Percentiles rank a stretch among this genome's conserved stretches.
Evolutionary conservation across 208 protist species (phyloP).

Genomic region (Trypanosoma boissoni): DNA sequence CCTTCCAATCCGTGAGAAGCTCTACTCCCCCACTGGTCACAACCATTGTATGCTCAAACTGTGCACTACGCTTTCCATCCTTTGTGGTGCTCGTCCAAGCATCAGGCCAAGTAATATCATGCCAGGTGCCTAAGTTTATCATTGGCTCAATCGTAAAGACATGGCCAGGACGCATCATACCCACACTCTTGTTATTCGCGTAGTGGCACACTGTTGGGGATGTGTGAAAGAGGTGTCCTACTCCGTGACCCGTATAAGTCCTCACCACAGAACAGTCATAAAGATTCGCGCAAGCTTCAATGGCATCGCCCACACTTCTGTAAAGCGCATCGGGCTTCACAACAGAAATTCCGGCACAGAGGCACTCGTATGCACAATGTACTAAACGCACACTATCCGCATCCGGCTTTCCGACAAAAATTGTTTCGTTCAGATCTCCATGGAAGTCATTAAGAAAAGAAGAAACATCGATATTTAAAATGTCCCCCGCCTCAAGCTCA

Average conservation of each 20-base stretch:
- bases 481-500: conserved; percentile 95
- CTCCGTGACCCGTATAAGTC: conserved; percentile 94
- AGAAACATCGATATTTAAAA: conserved; percentile 98
- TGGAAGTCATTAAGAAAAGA: conserved; percentile 93
- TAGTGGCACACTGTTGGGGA: conserved; percentile 92
- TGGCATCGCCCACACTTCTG: conserved; percentile 76
- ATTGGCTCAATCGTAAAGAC: conserved; percentile 99
- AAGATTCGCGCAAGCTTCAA: conserved; percentile 73
- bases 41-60: conserved; percentile 99
- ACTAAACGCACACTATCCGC: conserved; percentile 75
- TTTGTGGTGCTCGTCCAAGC: conserved; percentile 95
- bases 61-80: conserved; percentile 95
- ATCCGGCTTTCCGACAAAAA: conserved; percentile 87
- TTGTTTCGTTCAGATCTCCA: conserved; percentile 93
- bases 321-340: conserved; percentile 88
- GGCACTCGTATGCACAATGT: conserved; percentile 78
- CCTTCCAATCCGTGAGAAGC: conserved; percentile 84
- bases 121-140: conserved; percentile 94
- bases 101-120: conserved; percentile 94
- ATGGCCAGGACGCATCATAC: conserved; percentile 92
- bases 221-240: conserved; percentile 92
- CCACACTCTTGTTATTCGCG: conserved; percentile 86
- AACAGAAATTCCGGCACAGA: conserved; percentile 70
- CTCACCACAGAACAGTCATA: conserved; percentile 67
- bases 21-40: conserved; percentile 91